phyloP scores from a whole-genome alignment of 2,329 filamentous ascomycete genomes.

The Periconia sp. region DNA sequence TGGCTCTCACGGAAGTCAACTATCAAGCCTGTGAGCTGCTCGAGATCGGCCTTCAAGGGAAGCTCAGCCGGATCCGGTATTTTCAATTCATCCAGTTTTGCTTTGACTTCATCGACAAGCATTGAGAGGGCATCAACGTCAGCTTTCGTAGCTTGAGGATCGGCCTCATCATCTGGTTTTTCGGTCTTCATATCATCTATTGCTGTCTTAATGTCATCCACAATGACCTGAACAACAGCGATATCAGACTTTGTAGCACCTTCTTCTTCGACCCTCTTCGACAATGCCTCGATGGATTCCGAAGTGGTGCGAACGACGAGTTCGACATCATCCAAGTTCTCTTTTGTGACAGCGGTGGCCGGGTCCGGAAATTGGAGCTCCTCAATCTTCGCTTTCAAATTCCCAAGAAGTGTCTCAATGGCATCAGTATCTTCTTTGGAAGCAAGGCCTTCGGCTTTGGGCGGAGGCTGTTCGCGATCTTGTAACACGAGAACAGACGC shows the following conservation, averaged over 20 bases:
- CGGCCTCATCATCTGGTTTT: slow-evolving; percentile 58
- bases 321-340: slow-evolving; percentile 68
- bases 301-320: slow-evolving; percentile 76
- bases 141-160: slow-evolving; percentile 74
- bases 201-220: slow-evolving; percentile 75
- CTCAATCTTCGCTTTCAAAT: slow-evolving; percentile 87
- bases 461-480: slow-evolving; percentile 29
- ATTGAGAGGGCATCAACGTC: slow-evolving; percentile 82
- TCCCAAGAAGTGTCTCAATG: slow-evolving; percentile 87
- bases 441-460: slow-evolving; percentile 59
- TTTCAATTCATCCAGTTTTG: slow-evolving; percentile 74
- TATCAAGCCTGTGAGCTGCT: slow-evolving; percentile 62
- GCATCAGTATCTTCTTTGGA: slow-evolving; percentile 86
- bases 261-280: slow-evolving; percentile 69
- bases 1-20: slow-evolving; percentile 62
- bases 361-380: slow-evolving; percentile 72
- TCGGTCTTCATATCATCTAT: slow-evolving; percentile 70
- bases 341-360: slow-evolving; percentile 70
- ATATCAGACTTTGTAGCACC: slow-evolving; percentile 81
- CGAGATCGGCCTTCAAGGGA: slow-evolving; percentile 77
- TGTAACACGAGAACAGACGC: slow-evolving; percentile 55
- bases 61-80: slow-evolving; percentile 73
- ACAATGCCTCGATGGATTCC: slow-evolving; percentile 71
- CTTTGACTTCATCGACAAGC: slow-evolving; percentile 84
- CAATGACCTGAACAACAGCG: slow-evolving; percentile 74